These are phyloP conservation scores for Vitis rupestris DNA, from an alignment of 164 flowering plant species.

Conservation along the genomic window DNA sequence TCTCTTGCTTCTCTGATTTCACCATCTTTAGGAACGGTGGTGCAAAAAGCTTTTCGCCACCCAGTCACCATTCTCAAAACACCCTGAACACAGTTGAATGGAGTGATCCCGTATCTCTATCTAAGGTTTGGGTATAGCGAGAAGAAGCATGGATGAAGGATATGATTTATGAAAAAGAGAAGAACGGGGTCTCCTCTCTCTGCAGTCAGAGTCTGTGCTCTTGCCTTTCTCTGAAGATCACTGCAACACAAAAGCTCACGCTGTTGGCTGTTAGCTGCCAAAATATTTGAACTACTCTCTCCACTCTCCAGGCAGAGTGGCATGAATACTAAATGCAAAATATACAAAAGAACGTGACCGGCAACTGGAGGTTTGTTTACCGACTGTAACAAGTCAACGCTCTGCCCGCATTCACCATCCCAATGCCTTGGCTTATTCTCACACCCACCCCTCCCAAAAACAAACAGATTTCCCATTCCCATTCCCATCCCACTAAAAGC, in stretches of 20 bases:
- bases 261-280: too few relatives aligned
- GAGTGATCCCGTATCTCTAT: neutral
- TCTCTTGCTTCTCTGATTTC: conserved; percentile 6
- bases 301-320: too few relatives aligned
- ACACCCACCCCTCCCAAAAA: too few relatives aligned
- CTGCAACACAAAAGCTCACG: too few relatives aligned
- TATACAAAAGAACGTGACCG: conserved; percentile 12
- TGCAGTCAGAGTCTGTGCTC: too few relatives aligned
- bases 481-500: too few relatives aligned
- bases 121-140: neutral
- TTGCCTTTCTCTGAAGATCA: too few relatives aligned
- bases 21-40: conserved; percentile 31
- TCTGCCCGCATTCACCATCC: too few relatives aligned
- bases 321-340: too few relatives aligned
- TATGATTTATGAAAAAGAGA: neutral
- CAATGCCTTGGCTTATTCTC: too few relatives aligned
- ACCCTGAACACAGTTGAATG: neutral
- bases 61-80: conserved; percentile 32
- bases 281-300: too few relatives aligned
- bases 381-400: conserved; percentile 26
- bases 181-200: neutral
- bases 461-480: too few relatives aligned
- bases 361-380: conserved; percentile 19
- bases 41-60: conserved; percentile 51
- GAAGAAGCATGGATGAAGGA: neutral